phyloP scores from a whole-genome alignment of 1,139 yeast species.

The Wickerhamomyces sp. region DNA sequence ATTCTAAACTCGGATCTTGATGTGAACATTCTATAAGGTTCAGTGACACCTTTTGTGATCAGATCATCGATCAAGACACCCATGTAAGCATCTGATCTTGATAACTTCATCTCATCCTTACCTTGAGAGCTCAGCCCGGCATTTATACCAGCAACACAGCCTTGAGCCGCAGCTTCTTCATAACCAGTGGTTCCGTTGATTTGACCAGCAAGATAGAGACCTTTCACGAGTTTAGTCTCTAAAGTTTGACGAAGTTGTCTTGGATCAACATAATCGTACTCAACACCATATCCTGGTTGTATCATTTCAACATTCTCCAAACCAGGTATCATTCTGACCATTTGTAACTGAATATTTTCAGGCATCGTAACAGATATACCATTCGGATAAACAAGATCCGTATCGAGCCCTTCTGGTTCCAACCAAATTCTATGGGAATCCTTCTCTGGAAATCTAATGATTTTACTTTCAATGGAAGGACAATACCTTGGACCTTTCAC shows the following conservation, averaged over 20 bases:
- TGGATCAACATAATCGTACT: conserved; percentile 94
- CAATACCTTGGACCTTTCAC: conserved; percentile 97
- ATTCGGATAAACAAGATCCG: conserved; percentile 86
- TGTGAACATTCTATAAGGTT: conserved; percentile 97
- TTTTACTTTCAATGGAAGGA: conserved; percentile 91
- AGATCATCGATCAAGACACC: conserved; percentile 94
- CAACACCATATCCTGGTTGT: conserved; percentile 98
- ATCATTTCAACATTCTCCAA: conserved; percentile 81
- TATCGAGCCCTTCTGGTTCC: conserved; percentile 91
- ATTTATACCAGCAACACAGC: conserved; percentile 91
- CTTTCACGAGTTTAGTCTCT: conserved; percentile 76
- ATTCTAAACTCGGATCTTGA: conserved; percentile 92
- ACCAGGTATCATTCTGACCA: conserved; percentile 80
- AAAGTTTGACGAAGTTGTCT: conserved; percentile 72
- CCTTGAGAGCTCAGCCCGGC: conserved; percentile 45
- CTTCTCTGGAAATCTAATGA: conserved; percentile 75
- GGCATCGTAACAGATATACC: conserved; percentile 98
- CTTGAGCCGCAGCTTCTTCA: conserved; percentile 98
- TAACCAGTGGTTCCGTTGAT: conserved; percentile 99
- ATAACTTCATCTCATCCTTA: conserved; percentile 47
- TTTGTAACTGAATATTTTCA: conserved; percentile 74
- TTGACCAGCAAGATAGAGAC: conserved; percentile 90
- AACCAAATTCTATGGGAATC: conserved; percentile 82
- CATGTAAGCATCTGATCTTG: conserved; percentile 79
- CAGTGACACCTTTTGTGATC: conserved; percentile 92